These are phyloP conservation scores for Agaricus subrufescens DNA, from an alignment of 768 basidiomycete species.

Conservation along the genomic window DNA sequence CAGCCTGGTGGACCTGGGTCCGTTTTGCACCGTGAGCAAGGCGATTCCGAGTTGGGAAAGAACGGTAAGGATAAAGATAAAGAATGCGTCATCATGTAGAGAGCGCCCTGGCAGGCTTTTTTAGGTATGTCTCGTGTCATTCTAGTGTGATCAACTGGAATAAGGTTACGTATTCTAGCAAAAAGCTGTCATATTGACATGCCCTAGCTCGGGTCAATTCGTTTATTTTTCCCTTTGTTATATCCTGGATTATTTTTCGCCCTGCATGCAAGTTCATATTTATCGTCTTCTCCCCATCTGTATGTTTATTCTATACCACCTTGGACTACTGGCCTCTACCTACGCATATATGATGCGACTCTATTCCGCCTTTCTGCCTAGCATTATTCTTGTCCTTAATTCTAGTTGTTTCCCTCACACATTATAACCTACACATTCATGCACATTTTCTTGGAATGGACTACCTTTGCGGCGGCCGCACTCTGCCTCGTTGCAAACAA, in stretches of 20 bases:
- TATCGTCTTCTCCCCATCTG: not conserved
- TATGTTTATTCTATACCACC: constrained; percentile 8
- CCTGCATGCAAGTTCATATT: constrained; percentile 3
- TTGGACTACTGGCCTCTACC: constrained; percentile 1
- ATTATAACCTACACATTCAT: not conserved
- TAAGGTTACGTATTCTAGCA: not conserved
- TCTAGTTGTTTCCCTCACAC: not conserved
- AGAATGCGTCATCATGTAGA: constrained; percentile 85
- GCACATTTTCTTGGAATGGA: not conserved
- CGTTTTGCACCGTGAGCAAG: constrained; percentile 54
- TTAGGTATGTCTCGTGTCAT: not conserved
- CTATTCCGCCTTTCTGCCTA: not conserved
- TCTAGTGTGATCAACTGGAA: not conserved
- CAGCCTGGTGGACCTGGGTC: constrained; percentile 59
- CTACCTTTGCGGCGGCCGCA: not conserved
- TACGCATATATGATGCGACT: not conserved
- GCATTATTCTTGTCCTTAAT: not conserved
- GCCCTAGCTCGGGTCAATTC: not conserved
- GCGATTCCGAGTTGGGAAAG: constrained; percentile 19
- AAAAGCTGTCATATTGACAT: not conserved
- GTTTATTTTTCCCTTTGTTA: constrained; percentile 1
- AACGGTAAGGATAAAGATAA: constrained; percentile 62
- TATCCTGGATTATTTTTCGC: not conserved
- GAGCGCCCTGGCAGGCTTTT: not conserved
- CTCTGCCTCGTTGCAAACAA: not conserved